Base-by-base conservation (phyloP, 805 yeast genomes). In the Myxozyma mucilagina region DNA sequence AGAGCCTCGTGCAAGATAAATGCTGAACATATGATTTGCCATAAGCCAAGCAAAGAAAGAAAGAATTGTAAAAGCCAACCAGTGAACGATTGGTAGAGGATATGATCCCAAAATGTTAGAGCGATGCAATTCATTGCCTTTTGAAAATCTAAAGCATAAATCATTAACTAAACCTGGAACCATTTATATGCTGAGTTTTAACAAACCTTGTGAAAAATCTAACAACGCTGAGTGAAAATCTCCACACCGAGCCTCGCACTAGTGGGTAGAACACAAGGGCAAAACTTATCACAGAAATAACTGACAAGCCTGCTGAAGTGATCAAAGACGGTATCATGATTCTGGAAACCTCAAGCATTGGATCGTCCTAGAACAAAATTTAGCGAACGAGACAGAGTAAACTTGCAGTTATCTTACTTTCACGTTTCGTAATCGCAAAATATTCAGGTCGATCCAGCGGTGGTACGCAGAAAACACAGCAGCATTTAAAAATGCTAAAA, bases 1-100 rank as follows among this genome's bases (percentile, higher is more conserved):
- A 1, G 80, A 78, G 1, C 78, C 79, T 11, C 72, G 65, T 4
- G 75, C 67, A 69, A 77, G 57, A 60, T 74, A 77, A 24, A 71
- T 63, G 29, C 68, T 59, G 57, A 70, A 72, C 55, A 68, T 66
- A 41, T 69, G 53, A 61, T 72, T 69, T 7, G 70, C 61, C 20
- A 70, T 39, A 11, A 49, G 42, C 69, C 69, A 69, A 5, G 54
- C 24, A 49, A 63, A 54, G 34, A 52, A 39, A 10, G 60, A 29
- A 11, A 62, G 14, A 42, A 65, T 59, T 9, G 68, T 31, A n/a
- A 64, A 42, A 39, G 53, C 45, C 14, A 68, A 38, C 34, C 64
- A 42, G 39, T 62, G 69, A 29, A 58, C 13, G 6, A 60, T 42
- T 3, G 58, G 35, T 16, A 68, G 47, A 5, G 70, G 68, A 45